Evolutionary conservation across 2,329 filamentous ascomycete genomes (phyloP), one percentile per base, ranked within the genome.

Genomic region (Dendryphion nanum): DNA sequence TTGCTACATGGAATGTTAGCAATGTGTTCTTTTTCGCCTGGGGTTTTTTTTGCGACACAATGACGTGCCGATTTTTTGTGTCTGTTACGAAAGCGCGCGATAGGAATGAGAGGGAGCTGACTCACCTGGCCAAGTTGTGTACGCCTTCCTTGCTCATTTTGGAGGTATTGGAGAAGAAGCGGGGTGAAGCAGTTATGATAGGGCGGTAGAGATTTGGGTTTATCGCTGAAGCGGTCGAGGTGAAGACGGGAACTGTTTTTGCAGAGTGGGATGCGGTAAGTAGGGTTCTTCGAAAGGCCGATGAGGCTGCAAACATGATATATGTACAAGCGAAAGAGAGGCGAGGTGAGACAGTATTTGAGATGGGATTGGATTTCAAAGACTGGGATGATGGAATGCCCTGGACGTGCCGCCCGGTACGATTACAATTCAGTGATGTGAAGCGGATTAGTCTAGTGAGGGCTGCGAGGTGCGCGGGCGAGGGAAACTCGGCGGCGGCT

Each of bases 111-210:
- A n/a, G n/a, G 8, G 23, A n/a, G 23, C 8, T 37, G 37, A 66
- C 70, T 64, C 54, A 74, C 70, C 47, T 60, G 37, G 47, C 37
- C 36, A 76, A 61, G 63, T 75, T 75, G 66, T 76, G 73, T 21
- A 76, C 73, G 47, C 71, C 72, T 50, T 66, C 48, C 37, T 70
- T 69, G 51, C 10, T 26, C 64, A 70, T 72, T 59, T 54, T 63
- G 53, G 48, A 48, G 53, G 69, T 71, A 40, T 59, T 61, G 46
- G 66, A 64, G 66, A 68, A 72, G 61, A 61, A 63, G 41, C 45
- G 48, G 20, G 50, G 59, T 32, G 53, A 8, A 10, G 29, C 12
- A 15, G 29, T 63, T 47, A 65, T 44, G 40, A 63, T 53, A 17
- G 56, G 53, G 50, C 54, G 53, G 47, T 62, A 65, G 46, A 61